Evolutionary conservation across 148 eudicot genomes (phyloP), one percentile per base, ranked within the genome.

Genomic region (Nepenthes gracilis): DNA sequence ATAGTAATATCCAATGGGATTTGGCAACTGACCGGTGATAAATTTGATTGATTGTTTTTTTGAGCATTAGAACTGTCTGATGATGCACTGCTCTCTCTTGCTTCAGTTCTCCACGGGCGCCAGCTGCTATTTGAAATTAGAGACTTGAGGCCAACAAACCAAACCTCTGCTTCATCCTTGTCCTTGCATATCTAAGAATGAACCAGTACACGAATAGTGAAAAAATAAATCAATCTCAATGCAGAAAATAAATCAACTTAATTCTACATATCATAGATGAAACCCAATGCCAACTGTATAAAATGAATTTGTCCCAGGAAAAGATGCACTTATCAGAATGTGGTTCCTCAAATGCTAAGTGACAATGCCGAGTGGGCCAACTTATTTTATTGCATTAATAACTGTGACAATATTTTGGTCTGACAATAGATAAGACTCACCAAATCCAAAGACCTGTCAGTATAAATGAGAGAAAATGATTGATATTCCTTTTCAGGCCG

Each of bases 401-500:
- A 45, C 8, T 5, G 48, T 5, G 48, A 45, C 6, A 45, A 45
- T 45, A 5, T 45, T 5, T 11, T 49, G 15, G 10, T 5, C 1
- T 49, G n/a, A 49, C 15, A 1, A 55, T 55, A 5, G 66, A 37
- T 37, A 37, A 53, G 57, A 79, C 96, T 80, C 70, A 91, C 97
- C 93, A 91, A 67, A 77, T 91, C 97, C 75, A 91, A 77, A 51
- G 97, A 81, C 72, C 97, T 78, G 67, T 91, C 96, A 60, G 59
- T 72, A 70, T 75, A 88, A 70, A 91, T 81, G 45, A 91, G 85
- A 62, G 97, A 91, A 72, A 91, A 91, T 56, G 97, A 91, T 63
- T 87, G 97, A 72, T 91, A 87, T 71, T 91, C 97, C 79, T 87
- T 91, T 66, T 91, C 96, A 47, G 96, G 96, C 32, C 97, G 83